Conservation (phyloP, 2,329 filamentous ascomycete genomes). For the Aphanocladium album region DNA sequence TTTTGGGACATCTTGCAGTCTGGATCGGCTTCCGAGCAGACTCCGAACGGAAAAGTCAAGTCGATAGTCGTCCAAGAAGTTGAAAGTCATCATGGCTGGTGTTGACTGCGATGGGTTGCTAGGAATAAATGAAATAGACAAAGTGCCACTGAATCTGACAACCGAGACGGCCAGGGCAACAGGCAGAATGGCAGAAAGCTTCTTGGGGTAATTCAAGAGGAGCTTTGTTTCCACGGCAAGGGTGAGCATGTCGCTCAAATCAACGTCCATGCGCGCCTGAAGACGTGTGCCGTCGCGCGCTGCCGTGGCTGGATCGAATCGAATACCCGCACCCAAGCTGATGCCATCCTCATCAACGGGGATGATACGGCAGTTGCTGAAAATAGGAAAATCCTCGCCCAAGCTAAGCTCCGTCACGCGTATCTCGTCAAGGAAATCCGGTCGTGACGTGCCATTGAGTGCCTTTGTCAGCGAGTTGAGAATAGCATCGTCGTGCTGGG, state of each 20-base stretch:
- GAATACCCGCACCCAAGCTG: constrained; percentile 45
- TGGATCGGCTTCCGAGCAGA: constrained; percentile 71
- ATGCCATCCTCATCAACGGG: constrained; percentile 78
- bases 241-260: constrained; percentile 92
- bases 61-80: constrained; percentile 84
- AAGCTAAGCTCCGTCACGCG: constrained; percentile 88
- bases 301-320: constrained; percentile 48
- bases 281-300: constrained; percentile 65
- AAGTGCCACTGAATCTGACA: constrained; percentile 87
- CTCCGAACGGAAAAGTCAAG: constrained; percentile 78
- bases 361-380: constrained; percentile 96
- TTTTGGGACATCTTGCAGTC: constrained; percentile 81
- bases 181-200: constrained; percentile 79
- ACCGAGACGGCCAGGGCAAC: constrained; percentile 89
- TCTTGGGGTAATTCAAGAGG: constrained; percentile 90
- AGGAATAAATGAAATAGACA: constrained; percentile 90
- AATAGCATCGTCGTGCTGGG: constrained; percentile 86
- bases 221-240: constrained; percentile 91
- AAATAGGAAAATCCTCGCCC: constrained; percentile 96
- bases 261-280: constrained; percentile 94
- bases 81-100: constrained; percentile 88
- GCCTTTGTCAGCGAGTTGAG: constrained; percentile 78
- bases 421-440: constrained; percentile 90
- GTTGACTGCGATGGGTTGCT: constrained; percentile 62
- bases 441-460: constrained; percentile 80